Conservation (phyloP, 805 yeast genomes). For the Lipomyces lipofer region DNA sequence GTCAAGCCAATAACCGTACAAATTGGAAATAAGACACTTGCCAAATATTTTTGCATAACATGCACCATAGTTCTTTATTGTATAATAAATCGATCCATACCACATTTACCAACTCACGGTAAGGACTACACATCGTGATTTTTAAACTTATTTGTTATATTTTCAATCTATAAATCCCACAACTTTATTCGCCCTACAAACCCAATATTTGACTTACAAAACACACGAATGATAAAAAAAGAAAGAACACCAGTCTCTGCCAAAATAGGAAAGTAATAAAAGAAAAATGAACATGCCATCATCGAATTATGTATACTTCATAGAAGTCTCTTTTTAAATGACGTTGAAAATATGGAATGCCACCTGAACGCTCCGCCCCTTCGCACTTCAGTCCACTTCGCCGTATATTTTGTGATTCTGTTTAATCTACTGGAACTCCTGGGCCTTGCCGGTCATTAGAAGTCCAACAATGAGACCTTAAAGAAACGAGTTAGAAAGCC, state of each 20-base stretch:
- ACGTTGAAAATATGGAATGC: conserved; percentile 10
- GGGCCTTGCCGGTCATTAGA: conserved; percentile 94
- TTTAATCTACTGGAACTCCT: conserved; percentile 54
- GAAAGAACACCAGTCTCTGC: conserved; percentile 24
- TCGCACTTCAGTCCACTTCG: conserved; percentile 2
- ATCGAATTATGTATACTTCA: conserved; percentile 12
- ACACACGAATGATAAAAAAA: conserved; percentile 16
- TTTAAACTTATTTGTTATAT: conserved; percentile 10
- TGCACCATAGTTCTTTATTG: not conserved
- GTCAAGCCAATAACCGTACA: not conserved
- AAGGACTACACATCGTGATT: too few relatives aligned
- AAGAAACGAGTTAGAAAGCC: not conserved
- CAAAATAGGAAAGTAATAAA: conserved; percentile 10
- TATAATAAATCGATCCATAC: not conserved
- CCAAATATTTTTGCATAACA: not conserved
- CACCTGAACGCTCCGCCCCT: too few relatives aligned
- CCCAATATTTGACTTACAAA: conserved; percentile 30
- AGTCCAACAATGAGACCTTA: conserved; percentile 88
- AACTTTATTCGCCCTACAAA: conserved; percentile 28
- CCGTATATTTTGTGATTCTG: not conserved
- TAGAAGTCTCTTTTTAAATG: conserved; percentile 9
- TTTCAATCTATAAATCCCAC: conserved; percentile 29
- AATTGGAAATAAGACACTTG: not conserved
- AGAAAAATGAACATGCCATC: conserved; percentile 7
- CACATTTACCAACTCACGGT: too few relatives aligned